Evolutionary conservation across 116 monocot species (phyloP).

Genomic region (Phalaenopsis hybrid): DNA sequence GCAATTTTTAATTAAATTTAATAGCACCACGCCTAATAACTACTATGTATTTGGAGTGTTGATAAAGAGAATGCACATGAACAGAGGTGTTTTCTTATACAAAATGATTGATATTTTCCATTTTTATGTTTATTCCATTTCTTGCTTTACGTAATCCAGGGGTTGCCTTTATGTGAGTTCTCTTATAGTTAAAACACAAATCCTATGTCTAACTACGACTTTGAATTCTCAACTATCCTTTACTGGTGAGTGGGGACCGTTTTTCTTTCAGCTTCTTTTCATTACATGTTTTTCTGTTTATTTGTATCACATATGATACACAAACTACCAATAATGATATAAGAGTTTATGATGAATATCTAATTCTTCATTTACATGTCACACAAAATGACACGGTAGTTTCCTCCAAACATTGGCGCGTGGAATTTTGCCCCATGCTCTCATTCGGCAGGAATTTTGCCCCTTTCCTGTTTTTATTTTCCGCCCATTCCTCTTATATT

Average conservation of each 20-base stretch:
- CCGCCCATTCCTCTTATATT: too few species aligned
- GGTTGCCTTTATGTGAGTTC: not conserved
- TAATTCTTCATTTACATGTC: not conserved
- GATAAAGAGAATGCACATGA: not conserved
- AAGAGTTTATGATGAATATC: not conserved
- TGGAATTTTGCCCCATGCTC: too few species aligned
- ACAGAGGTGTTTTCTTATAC: not conserved
- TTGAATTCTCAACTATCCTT: not conserved
- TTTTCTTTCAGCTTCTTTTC: not conserved
- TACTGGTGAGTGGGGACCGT: not conserved
- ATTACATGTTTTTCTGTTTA: not conserved
- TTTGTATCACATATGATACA: not conserved
- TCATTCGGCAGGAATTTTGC: too few species aligned
- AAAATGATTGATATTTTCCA: not conserved
- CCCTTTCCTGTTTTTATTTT: too few species aligned
- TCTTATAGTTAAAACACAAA: not conserved
- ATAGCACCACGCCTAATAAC: not conserved
- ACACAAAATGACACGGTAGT: too few species aligned
- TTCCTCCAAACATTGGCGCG: too few species aligned
- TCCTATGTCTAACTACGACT: not conserved
- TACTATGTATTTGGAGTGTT: not conserved
- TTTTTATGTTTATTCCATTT: not conserved
- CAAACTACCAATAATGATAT: not conserved
- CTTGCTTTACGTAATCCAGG: not conserved
- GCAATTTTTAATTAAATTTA: too few species aligned